Base-by-base conservation (phyloP, 768 basidiomycete species). In the Amanita molliuscula region DNA sequence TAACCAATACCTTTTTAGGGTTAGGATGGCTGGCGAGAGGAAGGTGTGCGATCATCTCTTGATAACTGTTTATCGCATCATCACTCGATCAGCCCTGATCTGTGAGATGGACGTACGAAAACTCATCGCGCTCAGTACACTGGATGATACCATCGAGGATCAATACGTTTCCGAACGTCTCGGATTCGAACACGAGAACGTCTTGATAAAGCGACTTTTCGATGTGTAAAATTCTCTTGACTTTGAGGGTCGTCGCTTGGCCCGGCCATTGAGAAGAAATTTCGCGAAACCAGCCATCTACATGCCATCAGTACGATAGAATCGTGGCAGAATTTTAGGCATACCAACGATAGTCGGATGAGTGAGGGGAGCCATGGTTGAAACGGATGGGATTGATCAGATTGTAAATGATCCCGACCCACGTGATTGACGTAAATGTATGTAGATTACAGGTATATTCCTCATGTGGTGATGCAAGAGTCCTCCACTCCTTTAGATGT, bases 31-130 rank as follows among this genome's bases (percentile, higher is more conserved):
- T 91, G 10, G 90, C 84, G 55, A 98, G 76, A n/a, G 96, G 96
- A 47, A 99, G 70, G 69, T 98, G 95, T 4, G 95, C 78, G 61
- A 99, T 98, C 95, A 98, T 96, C 71, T 99, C 95, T 62, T 97
- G 93, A 68, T 98, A 97, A 9, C 92, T 96, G 59, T 38, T 42
- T 36, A 21, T 20, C 4, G 29, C 16, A 18, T 34, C n/a, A n/a
- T n/a, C n/a, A n/a, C n/a, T n/a, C 8, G 15, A 29, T 48, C 37
- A 31, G 16, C 35, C 13, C 46, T 21, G 48, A 48, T 36, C 15
- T 26, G 4, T 13, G 25, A n/a, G 40, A 29, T 40, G 18, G 18
- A 77, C 88, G 57, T 61, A 92, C 92, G 94, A 93, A 68, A 99
- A 99, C 67, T 99, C 96, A 62, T 99, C 96, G 42, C 94, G 82